A percentile compares a stretch with the other conserved stretches of the same genome.
These are phyloP conservation scores for Acanthamoeba quina DNA, from an alignment of 208 protist genomes.

Conservation along the genomic window DNA sequence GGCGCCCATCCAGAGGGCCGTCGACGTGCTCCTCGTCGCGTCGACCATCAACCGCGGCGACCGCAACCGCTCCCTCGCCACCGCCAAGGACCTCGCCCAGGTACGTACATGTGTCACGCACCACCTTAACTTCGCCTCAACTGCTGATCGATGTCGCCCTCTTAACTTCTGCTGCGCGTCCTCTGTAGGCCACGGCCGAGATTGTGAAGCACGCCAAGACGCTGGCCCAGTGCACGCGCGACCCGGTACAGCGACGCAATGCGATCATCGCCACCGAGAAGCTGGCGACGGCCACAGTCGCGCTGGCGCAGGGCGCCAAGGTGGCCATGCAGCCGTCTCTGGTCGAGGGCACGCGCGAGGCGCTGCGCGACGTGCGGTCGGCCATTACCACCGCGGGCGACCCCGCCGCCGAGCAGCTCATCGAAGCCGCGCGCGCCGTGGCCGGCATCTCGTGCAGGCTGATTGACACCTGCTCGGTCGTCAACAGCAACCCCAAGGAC, in stretches of 20 bases:
- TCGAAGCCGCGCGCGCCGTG: conserved; percentile 17
- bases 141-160: not conserved
- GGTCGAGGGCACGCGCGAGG: conserved; percentile 30
- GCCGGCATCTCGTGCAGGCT: not conserved
- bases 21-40: conserved; percentile 4
- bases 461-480: conserved; percentile 8
- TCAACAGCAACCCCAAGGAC: conserved; percentile 66
- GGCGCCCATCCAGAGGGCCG: not conserved
- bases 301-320: conserved; percentile 52
- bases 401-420: conserved; percentile 49
- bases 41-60: not conserved
- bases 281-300: conserved; percentile 43
- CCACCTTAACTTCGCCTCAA: no score
- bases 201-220: conserved; percentile 56
- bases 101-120: not conserved
- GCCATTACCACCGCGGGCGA: conserved; percentile 14
- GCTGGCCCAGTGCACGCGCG: conserved; percentile 12
- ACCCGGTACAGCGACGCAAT: conserved; percentile 51
- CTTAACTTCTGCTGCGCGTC: not conserved
- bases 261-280: conserved; percentile 69
- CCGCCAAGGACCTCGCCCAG: conserved; percentile 42
- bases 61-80: not conserved
- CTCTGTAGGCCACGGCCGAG: not conserved
- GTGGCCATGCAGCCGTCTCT: conserved; percentile 49
- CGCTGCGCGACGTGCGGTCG: conserved; percentile 56